A percentile compares a stretch with the other conserved stretches of the same genome.
Conservation (phyloP, 345 rosid genomes). For the Combretum micranthum region DNA sequence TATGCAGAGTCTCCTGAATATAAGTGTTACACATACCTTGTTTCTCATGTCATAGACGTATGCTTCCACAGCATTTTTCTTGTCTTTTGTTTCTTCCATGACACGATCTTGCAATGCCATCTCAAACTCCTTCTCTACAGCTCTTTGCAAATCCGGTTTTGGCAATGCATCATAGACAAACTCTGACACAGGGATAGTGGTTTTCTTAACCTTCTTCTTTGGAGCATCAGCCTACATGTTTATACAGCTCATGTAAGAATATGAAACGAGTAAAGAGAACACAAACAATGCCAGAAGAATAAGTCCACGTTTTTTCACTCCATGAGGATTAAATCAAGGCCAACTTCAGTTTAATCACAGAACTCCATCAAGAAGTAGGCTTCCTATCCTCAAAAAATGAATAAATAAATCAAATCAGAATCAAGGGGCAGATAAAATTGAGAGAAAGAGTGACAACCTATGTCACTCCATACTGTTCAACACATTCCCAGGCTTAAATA, state of each 20-base stretch:
- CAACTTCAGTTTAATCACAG: too few relatives aligned
- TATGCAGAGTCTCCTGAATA: neutral
- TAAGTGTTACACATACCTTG: constrained; percentile 38
- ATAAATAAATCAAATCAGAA: too few relatives aligned
- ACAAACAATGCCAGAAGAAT: too few relatives aligned
- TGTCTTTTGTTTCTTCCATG: constrained; percentile 98
- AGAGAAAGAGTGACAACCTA: too few relatives aligned
- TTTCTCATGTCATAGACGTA: constrained; percentile 98
- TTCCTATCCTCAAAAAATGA: too few relatives aligned
- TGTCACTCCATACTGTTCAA: too few relatives aligned
- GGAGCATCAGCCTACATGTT: constrained; percentile 60
- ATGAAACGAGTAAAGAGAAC: neutral
- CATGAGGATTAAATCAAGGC: too few relatives aligned
- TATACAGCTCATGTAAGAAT: neutral
- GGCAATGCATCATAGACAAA: constrained; percentile 65
- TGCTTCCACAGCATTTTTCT: constrained; percentile 97
- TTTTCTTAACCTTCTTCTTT: constrained; percentile 90
- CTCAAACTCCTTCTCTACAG: constrained; percentile 93
- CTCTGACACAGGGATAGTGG: constrained; percentile 67
- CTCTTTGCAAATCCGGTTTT: constrained; percentile 64
- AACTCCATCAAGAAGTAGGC: too few relatives aligned
- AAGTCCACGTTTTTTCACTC: too few relatives aligned
- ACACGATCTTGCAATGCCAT: constrained; percentile 99
- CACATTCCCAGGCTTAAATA: too few relatives aligned
- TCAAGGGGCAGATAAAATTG: too few relatives aligned